Base-by-base conservation (phyloP, 495 filamentous ascomycete species). In the Penicillium flavigenum region DNA sequence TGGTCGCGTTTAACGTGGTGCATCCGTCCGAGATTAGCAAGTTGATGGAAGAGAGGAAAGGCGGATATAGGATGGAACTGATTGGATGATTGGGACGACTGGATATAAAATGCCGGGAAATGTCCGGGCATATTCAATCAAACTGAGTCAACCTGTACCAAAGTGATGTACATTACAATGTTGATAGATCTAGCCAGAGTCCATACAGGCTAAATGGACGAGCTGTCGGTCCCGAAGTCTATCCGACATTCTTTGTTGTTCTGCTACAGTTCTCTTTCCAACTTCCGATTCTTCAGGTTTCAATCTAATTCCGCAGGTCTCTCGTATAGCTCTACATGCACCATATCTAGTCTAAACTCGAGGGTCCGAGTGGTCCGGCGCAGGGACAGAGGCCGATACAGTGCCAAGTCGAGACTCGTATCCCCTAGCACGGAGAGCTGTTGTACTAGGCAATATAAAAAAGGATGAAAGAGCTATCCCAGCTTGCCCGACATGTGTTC, bases 321-420 rank as follows among this genome's bases (percentile, higher is more conserved):
- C 14, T 29, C 22, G 36, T 17, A 42, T 29, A 41, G n/a, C 19
- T 22, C 51, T 32, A 43, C 24, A 29, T 20, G 9, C 24, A 43
- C 9, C 3, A 1, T 7, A 14, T 5, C 8, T 31, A 38, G 42
- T 27, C 52, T n/a, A 54, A 10, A 16, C 29, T 31, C 42, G 11
- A 27, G 47, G 29, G 19, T 47, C 52, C 41, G 42, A 54, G 47
- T 38, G 12, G 42, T 46, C 52, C 52, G 42, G 52, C 31, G 52
- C 42, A 45, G 41, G 52, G 42, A 38, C 19, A 22, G 16, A 34
- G n/a, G 17, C 34, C 11, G 5, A 44, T 5, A 53, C 11, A 7
- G n/a, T 3, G 4, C 16, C 22, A 52, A 29, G 29, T 24, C 8
- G 29, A 16, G 2, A 52, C 11, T 29, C 4, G 22, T 17, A 34